Percentiles rank a stretch among this genome's conserved stretches.
Evolutionary conservation across 768 basidiomycete species (phyloP).

Genomic region (Imleria badia): DNA sequence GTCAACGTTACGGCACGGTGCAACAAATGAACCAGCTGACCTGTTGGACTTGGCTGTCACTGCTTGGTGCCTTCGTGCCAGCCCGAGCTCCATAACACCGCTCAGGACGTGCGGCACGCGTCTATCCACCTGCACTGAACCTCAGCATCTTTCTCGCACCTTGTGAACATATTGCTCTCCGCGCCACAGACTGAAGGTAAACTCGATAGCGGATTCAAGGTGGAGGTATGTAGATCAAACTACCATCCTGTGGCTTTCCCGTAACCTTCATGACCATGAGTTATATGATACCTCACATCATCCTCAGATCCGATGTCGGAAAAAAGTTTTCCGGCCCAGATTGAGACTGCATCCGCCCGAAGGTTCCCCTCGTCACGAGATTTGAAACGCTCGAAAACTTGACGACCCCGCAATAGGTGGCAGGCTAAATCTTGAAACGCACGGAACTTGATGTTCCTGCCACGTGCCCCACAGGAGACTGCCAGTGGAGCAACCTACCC

Average conservation of each 20-base stretch:
- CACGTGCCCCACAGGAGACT: too few relatives aligned
- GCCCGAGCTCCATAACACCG: background rate
- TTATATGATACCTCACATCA: too few relatives aligned
- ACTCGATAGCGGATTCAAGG: background rate
- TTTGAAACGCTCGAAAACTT: background rate
- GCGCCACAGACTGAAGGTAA: too few relatives aligned
- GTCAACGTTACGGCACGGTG: slow-evolving; percentile 15
- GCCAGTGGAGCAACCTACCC: background rate
- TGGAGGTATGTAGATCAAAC: background rate
- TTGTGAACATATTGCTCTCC: too few relatives aligned
- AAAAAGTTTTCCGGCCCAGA: background rate
- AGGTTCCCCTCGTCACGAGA: background rate
- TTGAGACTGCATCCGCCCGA: background rate
- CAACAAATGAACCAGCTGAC: slow-evolving; percentile 9
- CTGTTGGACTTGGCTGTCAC: background rate
- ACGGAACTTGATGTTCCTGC: too few relatives aligned
- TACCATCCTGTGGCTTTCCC: too few relatives aligned
- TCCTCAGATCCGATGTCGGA: too few relatives aligned
- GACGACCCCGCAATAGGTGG: background rate
- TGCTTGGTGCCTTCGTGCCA: background rate
- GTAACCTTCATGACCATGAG: too few relatives aligned
- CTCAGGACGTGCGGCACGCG: background rate
- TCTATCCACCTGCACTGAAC: background rate
- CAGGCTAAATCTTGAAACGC: slow-evolving; percentile 6
- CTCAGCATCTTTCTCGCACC: too few relatives aligned